Percentiles rank a stretch among this genome's conserved stretches.
Evolutionary conservation across 768 basidiomycete genomes (phyloP).

Genomic region (Kwoniella sp.): DNA sequence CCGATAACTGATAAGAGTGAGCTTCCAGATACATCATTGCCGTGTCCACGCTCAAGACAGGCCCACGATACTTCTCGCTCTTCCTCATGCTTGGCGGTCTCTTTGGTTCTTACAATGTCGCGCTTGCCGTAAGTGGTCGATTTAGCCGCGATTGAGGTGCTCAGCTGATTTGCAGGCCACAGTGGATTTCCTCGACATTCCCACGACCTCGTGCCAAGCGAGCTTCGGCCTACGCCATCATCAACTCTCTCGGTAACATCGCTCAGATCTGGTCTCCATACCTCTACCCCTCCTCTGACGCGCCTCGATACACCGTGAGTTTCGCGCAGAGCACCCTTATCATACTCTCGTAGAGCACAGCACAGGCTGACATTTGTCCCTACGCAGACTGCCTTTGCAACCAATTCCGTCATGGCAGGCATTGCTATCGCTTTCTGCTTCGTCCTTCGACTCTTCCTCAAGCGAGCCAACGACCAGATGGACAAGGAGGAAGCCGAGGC

Average conservation of each 20-base stretch:
- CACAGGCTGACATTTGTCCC: no score
- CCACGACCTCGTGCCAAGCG: constrained; percentile 45
- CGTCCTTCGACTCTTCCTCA: constrained; percentile 34
- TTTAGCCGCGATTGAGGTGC: background rate
- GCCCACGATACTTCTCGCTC: constrained; percentile 38
- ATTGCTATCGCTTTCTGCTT: constrained; percentile 31
- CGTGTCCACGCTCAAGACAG: constrained; percentile 33
- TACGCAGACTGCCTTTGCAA: constrained; percentile 17
- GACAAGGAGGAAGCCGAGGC: constrained; percentile 21
- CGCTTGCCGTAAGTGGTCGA: constrained; percentile 18
- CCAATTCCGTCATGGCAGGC: constrained; percentile 31
- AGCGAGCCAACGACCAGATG: constrained; percentile 38
- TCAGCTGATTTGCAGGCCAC: background rate
- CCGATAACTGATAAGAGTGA: constrained; percentile 1
- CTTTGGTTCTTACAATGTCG: constrained; percentile 42
- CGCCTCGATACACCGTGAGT: constrained; percentile 38
- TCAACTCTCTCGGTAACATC: constrained; percentile 44
- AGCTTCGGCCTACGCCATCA: constrained; percentile 39
- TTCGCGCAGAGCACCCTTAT: no score
- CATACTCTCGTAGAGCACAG: no score
- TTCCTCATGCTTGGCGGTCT: constrained; percentile 46
- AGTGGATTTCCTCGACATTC: constrained; percentile 41
- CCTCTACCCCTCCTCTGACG: constrained; percentile 35
- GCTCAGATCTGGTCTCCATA: constrained; percentile 49
- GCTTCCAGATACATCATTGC: constrained; percentile 24